Evolutionary conservation across 768 basidiomycete genomes (phyloP), one percentile per base, ranked within the genome.

Genomic region (Cystofilobasidium macerans): DNA sequence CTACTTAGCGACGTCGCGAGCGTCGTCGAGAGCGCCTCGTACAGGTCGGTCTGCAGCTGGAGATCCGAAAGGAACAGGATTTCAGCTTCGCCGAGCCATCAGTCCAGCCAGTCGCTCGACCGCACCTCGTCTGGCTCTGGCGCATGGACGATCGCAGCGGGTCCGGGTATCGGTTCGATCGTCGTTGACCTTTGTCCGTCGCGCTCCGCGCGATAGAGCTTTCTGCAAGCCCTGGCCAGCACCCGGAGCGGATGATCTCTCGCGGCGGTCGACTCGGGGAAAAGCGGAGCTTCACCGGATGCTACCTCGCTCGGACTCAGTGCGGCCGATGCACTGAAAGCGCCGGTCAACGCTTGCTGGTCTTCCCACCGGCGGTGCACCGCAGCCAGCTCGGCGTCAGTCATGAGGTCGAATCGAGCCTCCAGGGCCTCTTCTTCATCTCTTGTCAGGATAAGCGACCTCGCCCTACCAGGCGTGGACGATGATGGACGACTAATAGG

Each of bases 211-310:
- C 30, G 20, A 51, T 53, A 47, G 13, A 67, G 33, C 51, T n/a
- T 57, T 54, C 60, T 57, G 8, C 60, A 51, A 3, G 60, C 32
- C 30, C 60, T 42, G 9, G 60, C 65, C n/a, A 67, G 65, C 4
- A 62, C 24, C 48, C 54, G 53, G 20, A 67, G n/a, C 33, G 65
- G 65, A n/a, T 67, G 65, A 8, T 67, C 65, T 35, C 7, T 48
- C 20, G 14, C 11, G 45, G 40, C 16, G 40, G 33, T 28, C 53
- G 57, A 1, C 35, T 57, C 14, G 60, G 65, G 65, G 20, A 67
- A 67, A 18, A 67, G 33, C 11, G 65, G 60, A 20, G 22, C n/a
- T 28, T 20, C 36, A 16, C n/a, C 40, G 26, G 40, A 40, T 35
- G 43, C 35, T 20, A 16, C 57, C 36, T 14, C 42, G 42, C 7